A percentile compares a stretch with the other conserved stretches of the same genome.
phyloP scores from a whole-genome alignment of 2,329 filamentous ascomycete genomes.

The Verticillium albo-atrum region DNA sequence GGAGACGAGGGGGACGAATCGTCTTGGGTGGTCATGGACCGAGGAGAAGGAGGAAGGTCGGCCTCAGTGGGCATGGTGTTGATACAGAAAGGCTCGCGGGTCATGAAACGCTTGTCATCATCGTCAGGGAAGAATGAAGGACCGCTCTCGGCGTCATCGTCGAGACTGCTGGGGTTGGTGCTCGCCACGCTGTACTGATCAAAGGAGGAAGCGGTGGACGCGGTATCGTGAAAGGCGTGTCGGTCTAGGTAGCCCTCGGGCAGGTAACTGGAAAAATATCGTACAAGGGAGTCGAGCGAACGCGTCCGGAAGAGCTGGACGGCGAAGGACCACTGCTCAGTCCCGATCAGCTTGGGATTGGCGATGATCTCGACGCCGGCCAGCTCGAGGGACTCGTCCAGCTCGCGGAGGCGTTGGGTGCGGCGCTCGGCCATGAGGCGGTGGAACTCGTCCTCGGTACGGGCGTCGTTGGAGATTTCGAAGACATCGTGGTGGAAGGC shows the following conservation, averaged over 20 bases:
- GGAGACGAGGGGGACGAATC: constrained; percentile 36
- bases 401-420: constrained; percentile 47
- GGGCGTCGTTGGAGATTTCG: constrained; percentile 50
- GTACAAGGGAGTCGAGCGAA: constrained; percentile 55
- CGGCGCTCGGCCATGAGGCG: constrained; percentile 48
- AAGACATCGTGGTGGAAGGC: constrained; percentile 59
- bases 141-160: constrained; percentile 22
- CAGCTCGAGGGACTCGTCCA: constrained; percentile 51
- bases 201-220: constrained; percentile 30
- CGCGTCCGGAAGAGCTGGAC: constrained; percentile 55
- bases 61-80: constrained; percentile 19
- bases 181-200: constrained; percentile 28
- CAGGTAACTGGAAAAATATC: constrained; percentile 56
- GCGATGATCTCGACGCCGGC: constrained; percentile 58
- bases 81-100: constrained; percentile 10
- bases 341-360: constrained; percentile 54
- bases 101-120: constrained; percentile 24
- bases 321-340: constrained; percentile 54
- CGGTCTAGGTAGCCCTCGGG: constrained; percentile 42
- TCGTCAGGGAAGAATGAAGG: constrained; percentile 37
- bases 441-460: constrained; percentile 49
- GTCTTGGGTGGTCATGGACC: constrained; percentile 45
- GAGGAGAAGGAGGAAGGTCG: constrained; percentile 39
- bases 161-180: constrained; percentile 34
- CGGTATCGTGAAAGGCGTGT: constrained; percentile 25